Evolutionary conservation across 1,284 basidiomycete species (phyloP), one percentile per base, ranked within the genome.

Genomic region (Sporisorium iseilematis-ciliati): DNA sequence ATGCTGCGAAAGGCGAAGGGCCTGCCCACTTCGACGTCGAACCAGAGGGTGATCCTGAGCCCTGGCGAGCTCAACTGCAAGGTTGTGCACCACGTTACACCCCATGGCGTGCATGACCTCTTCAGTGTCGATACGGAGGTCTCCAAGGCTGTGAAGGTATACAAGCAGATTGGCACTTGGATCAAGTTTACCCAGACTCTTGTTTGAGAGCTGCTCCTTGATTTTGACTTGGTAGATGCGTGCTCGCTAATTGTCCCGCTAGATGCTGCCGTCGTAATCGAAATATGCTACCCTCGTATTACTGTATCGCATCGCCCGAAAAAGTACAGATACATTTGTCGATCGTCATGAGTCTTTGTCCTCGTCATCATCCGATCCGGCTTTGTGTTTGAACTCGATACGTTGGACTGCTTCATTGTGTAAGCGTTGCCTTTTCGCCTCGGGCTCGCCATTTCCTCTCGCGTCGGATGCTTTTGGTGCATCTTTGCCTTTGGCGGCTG

Each of bases 91-190:
- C 54, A 65, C 25, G 57, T 62, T n/a, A 57, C 48, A 6, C 64
- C 75, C 0, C 1, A 76, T 35, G 8, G 48, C 46, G 73, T 75
- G 3, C 80, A 81, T 50, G 80, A 81, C 57, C 80, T 63, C 50
- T 80, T 68, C 33, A 72, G 75, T 26, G 58, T 81, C 33, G 67
- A 76, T 41, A 73, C 75, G 16, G 67, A 73, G 52, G 38, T 80
- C 33, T 56, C 67, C 51, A 68, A 65, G 31, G 65, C 77, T 1
- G 52, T 23, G 33, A 46, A 66, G 45, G 58, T 61, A 3, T 81
- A 80, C 65, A 43, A 48, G 48, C 56, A 68, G 51, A 73, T 81
- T 52, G 73, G 69, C 21, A 70, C 59, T 12, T 81, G 80, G 80
- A 58, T 79, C 69, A 65, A 66, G 46, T 75, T 58, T 33, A 70